A percentile compares a stretch with the other conserved stretches of the same genome.
phyloP scores from a whole-genome alignment of 257 asterid species.

The Rhazya stricta region DNA sequence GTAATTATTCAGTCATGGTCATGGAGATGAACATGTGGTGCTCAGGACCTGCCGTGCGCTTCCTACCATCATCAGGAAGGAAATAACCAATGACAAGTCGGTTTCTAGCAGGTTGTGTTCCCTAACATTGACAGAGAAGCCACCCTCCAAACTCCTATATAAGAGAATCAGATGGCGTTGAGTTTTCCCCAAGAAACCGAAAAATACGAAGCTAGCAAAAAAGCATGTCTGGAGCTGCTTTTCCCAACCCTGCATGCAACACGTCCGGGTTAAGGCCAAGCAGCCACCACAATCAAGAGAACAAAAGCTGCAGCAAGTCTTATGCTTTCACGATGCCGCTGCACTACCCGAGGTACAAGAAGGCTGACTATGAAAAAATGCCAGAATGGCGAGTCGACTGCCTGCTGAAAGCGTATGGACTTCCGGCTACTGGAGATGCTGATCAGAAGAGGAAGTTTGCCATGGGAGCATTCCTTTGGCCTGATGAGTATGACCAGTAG shows the following conservation, averaged over 20 bases:
- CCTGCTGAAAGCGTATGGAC: conserved; percentile 25
- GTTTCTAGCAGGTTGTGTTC: not conserved
- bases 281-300: not conserved
- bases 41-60: too few species aligned
- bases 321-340: conserved; percentile 17
- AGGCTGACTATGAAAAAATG: conserved; percentile 24
- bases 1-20: too few species aligned
- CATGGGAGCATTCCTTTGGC: conserved; percentile 36
- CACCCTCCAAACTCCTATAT: too few species aligned
- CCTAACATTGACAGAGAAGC: not conserved
- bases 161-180: not conserved
- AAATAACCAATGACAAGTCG: not conserved
- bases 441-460: conserved; percentile 29
- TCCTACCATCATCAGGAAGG: not conserved
- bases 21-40: too few species aligned
- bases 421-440: conserved; percentile 18
- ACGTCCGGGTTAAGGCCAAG: not conserved
- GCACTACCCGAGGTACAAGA: conserved; percentile 27
- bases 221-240: not conserved
- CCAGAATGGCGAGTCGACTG: conserved; percentile 22
- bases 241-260: not conserved
- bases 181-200: not conserved
- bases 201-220: not conserved
- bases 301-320: not conserved
- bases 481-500: conserved; percentile 7